Evolutionary conservation across 1,284 basidiomycete species (phyloP).

Genomic region (Mycena citricolor): DNA sequence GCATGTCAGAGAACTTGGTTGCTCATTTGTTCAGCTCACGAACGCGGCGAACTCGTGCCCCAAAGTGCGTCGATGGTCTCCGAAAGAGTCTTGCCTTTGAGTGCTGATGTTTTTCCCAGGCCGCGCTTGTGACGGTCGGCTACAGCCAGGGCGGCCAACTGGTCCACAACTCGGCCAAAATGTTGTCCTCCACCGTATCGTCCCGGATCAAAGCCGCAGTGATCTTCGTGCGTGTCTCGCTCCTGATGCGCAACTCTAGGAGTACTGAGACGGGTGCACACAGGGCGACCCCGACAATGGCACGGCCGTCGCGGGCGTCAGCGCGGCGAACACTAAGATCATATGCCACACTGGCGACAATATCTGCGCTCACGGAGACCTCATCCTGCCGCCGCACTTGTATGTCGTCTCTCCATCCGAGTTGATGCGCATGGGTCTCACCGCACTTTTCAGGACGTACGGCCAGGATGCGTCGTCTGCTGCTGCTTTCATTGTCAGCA

Average conservation of each 20-base stretch:
- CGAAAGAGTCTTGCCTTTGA: neutral
- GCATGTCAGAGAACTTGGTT: neutral
- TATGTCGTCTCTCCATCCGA: slow-evolving; percentile 6
- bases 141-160: slow-evolving; percentile 18
- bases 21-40: slow-evolving; percentile 8
- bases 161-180: slow-evolving; percentile 19
- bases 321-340: slow-evolving; percentile 4
- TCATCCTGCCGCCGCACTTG: slow-evolving; percentile 14
- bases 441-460: slow-evolving; percentile 12
- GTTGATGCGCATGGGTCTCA: too few relatives aligned
- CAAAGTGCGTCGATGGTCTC: slow-evolving; percentile 5
- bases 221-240: slow-evolving; percentile 11
- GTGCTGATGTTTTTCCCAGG: slow-evolving; percentile 1
- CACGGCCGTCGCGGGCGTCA: slow-evolving; percentile 8
- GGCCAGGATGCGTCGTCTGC: slow-evolving; percentile 14
- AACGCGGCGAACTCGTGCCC: slow-evolving; percentile 16
- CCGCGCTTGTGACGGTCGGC: slow-evolving; percentile 15
- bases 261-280: neutral
- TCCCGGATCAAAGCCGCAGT: slow-evolving; percentile 17
- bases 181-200: slow-evolving; percentile 11
- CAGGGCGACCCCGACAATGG: slow-evolving; percentile 20
- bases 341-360: slow-evolving; percentile 17
- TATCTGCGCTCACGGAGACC: slow-evolving; percentile 11
- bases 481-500: slow-evolving; percentile 17
- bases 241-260: neutral